A percentile compares a stretch with the other conserved stretches of the same genome.
These are phyloP conservation scores for Aspergillus avenaceus DNA, from an alignment of 495 filamentous ascomycete genomes.

Conservation along the genomic window DNA sequence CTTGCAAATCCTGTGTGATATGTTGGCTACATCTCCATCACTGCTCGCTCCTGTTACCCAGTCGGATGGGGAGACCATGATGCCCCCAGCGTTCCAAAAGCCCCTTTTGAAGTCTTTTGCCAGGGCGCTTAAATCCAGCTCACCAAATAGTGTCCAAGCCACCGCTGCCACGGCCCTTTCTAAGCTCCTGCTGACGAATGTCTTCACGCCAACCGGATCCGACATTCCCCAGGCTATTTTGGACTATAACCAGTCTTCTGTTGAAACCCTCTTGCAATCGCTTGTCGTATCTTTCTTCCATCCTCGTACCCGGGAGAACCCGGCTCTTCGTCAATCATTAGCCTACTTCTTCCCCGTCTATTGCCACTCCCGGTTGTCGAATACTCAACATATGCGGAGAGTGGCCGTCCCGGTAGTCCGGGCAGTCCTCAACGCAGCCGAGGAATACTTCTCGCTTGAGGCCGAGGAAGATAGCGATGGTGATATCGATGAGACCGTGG, in stretches of 20 bases:
- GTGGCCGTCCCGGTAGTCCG: constrained; percentile 68
- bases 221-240: constrained; percentile 43
- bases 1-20: constrained; percentile 89
- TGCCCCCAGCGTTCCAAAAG: constrained; percentile 45
- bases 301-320: constrained; percentile 76
- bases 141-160: constrained; percentile 69
- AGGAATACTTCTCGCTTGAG: constrained; percentile 48
- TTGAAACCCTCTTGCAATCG: constrained; percentile 70
- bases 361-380: constrained; percentile 74
- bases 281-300: constrained; percentile 87
- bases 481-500: constrained; percentile 62
- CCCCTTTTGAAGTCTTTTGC: constrained; percentile 73
- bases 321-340: constrained; percentile 81
- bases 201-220: constrained; percentile 39
- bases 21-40: constrained; percentile 80
- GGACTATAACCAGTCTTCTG: constrained; percentile 38
- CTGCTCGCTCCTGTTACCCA: constrained; percentile 53
- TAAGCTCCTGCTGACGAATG: constrained; percentile 74
- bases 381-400: constrained; percentile 71
- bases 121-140: constrained; percentile 66
- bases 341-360: constrained; percentile 97
- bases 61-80: constrained; percentile 36
- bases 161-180: constrained; percentile 77
- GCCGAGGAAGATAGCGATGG: constrained; percentile 50
- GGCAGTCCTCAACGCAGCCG: constrained; percentile 48